Conservation (phyloP, 2,329 filamentous ascomycete species). For the Pyricularia grisea region DNA sequence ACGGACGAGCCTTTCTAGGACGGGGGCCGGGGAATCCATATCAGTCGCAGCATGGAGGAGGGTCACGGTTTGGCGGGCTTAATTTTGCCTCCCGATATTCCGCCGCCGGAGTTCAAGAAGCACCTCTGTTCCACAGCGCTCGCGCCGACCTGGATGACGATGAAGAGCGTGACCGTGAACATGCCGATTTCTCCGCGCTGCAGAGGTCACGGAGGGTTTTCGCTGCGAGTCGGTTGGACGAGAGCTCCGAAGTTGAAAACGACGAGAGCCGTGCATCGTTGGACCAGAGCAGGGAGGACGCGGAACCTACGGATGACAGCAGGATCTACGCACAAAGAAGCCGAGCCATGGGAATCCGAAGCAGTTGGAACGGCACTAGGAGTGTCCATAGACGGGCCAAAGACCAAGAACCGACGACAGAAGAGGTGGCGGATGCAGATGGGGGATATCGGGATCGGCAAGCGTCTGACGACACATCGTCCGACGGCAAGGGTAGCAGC, state of each 20-base stretch:
- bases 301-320: slow-evolving; percentile 22
- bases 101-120: slow-evolving; percentile 54
- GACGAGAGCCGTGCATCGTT: slow-evolving; percentile 50
- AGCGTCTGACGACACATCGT: slow-evolving; percentile 19
- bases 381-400: slow-evolving; percentile 24
- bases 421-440: slow-evolving; percentile 22
- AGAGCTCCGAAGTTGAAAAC: slow-evolving; percentile 76
- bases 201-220: slow-evolving; percentile 86
- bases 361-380: slow-evolving; percentile 53
- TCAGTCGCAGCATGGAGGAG: slow-evolving; percentile 40
- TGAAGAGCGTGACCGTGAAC: slow-evolving; percentile 79
- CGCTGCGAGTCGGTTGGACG: slow-evolving; percentile 71
- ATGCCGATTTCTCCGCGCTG: slow-evolving; percentile 87
- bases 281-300: slow-evolving; percentile 43
- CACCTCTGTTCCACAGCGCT: slow-evolving; percentile 89
- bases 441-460: slow-evolving; percentile 13
- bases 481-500: slow-evolving; percentile 8
- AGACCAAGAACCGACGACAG: slow-evolving; percentile 11
- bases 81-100: slow-evolving; percentile 72
- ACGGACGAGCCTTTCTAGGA: slow-evolving; percentile 32
- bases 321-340: slow-evolving; percentile 35
- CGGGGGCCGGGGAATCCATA: slow-evolving; percentile 63
- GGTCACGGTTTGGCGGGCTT: slow-evolving; percentile 61
- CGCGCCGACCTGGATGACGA: slow-evolving; percentile 92
- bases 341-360: slow-evolving; percentile 45